phyloP scores from a whole-genome alignment of 768 basidiomycete species.

The Mycena amicta region DNA sequence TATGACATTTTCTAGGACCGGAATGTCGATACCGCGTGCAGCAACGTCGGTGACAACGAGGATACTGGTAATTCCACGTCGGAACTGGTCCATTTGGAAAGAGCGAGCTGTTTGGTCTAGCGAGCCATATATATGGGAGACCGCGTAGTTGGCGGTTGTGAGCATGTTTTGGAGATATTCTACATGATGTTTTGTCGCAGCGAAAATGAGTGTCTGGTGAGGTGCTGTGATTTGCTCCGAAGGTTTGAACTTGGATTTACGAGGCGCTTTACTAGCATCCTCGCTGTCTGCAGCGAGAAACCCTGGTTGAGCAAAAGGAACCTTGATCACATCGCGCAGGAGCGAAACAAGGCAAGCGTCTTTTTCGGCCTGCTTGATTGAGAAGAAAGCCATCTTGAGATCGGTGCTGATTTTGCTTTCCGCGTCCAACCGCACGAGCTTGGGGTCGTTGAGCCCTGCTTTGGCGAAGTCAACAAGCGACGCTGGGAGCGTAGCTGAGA shows the following conservation, averaged over 20 bases:
- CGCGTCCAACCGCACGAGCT: slow-evolving; percentile 93
- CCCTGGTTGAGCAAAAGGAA: slow-evolving; percentile 65
- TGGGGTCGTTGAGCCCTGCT: slow-evolving; percentile 91
- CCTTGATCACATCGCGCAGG: slow-evolving; percentile 84
- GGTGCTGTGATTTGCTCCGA: slow-evolving; percentile 60
- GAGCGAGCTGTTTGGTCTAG: slow-evolving; percentile 90
- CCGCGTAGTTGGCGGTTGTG: slow-evolving; percentile 78
- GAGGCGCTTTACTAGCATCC: slow-evolving; percentile 37
- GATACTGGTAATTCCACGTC: slow-evolving; percentile 74
- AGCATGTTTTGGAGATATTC: slow-evolving; percentile 88
- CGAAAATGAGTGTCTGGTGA: slow-evolving; percentile 93
- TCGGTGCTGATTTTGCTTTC: slow-evolving; percentile 96
- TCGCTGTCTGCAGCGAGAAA: slow-evolving; percentile 33
- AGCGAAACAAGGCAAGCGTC: slow-evolving; percentile 86
- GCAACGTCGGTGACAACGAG: slow-evolving; percentile 98
- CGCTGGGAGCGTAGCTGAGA: slow-evolving; percentile 95
- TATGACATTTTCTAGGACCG: slow-evolving; percentile 92
- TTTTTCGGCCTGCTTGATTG: slow-evolving; percentile 90
- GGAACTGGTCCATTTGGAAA: slow-evolving; percentile 89
- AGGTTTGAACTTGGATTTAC: slow-evolving; percentile 54
- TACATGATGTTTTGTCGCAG: slow-evolving; percentile 97
- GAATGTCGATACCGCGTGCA: slow-evolving; percentile 97
- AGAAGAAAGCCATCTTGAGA: slow-evolving; percentile 92
- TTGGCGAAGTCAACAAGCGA: slow-evolving; percentile 98
- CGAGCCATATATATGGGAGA: slow-evolving; percentile 94